Evolutionary conservation across 768 basidiomycete genomes (phyloP).

Genomic region (Epithele typhae): DNA sequence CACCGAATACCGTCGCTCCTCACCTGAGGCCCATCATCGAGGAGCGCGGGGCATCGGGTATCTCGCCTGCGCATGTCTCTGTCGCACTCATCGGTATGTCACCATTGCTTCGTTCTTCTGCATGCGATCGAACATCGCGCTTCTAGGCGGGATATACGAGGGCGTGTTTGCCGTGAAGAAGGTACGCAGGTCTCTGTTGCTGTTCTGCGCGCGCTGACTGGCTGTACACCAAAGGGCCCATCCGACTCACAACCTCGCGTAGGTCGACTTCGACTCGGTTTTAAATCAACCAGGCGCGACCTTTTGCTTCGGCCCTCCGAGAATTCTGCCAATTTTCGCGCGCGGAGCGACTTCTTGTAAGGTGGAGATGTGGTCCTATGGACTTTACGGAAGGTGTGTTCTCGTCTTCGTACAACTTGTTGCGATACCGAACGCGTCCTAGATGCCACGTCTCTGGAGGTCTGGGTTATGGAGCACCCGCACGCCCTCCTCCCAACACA

Average conservation of each 20-base stretch:
- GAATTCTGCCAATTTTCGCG: constrained; percentile 89
- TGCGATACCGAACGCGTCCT: too few relatives aligned
- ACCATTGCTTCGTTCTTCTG: neutral
- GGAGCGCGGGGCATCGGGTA: constrained; percentile 69
- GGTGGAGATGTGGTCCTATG: constrained; percentile 72
- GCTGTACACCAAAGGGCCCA: constrained; percentile 40
- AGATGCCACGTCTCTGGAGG: constrained; percentile 76
- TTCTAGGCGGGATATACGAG: constrained; percentile 79
- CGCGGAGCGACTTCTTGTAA: constrained; percentile 66
- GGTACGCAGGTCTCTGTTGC: constrained; percentile 27
- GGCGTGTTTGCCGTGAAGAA: constrained; percentile 86
- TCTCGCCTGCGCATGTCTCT: constrained; percentile 83
- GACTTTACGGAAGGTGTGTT: constrained; percentile 78
- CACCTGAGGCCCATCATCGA: constrained; percentile 66
- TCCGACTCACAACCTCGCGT: neutral
- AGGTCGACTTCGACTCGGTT: constrained; percentile 81
- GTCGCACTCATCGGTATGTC: constrained; percentile 76
- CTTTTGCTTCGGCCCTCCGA: constrained; percentile 83
- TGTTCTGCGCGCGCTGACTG: constrained; percentile 6
- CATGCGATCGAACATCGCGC: neutral
- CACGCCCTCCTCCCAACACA: constrained; percentile 57
- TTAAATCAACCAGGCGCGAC: constrained; percentile 79
- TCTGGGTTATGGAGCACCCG: constrained; percentile 78
- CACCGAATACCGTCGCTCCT: constrained; percentile 65
- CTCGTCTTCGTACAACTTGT: too few relatives aligned